Evolutionary conservation across 495 filamentous ascomycete species (phyloP).

Genomic region (Lasiosphaeria hispida): DNA sequence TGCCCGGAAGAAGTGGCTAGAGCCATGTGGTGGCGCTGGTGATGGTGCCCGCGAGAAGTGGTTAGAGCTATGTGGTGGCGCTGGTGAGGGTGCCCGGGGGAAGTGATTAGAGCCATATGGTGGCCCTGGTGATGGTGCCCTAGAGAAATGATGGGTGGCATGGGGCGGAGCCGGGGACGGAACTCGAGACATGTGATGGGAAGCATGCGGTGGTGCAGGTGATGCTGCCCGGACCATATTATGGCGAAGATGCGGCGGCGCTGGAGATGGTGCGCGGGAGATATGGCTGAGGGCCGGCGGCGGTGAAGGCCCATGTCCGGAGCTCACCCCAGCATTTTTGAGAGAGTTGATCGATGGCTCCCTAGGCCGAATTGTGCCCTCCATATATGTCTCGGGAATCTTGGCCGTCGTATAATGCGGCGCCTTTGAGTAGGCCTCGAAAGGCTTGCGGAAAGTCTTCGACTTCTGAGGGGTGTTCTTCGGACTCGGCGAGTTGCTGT

Average conservation of each 20-base stretch:
- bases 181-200: slow-evolving; percentile 3
- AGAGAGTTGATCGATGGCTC: slow-evolving; percentile 33
- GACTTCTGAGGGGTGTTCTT: slow-evolving; percentile 54
- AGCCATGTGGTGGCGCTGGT: slow-evolving; percentile 36
- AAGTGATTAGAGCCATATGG: slow-evolving; percentile 5
- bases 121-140: slow-evolving; percentile 59
- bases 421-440: slow-evolving; percentile 62
- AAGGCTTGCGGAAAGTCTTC: slow-evolving; percentile 68
- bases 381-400: slow-evolving; percentile 47
- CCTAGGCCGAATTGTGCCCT: slow-evolving; percentile 33
- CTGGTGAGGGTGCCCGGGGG: slow-evolving; percentile 15
- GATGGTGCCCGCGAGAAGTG: slow-evolving; percentile 17
- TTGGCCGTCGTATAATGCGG: slow-evolving; percentile 54
- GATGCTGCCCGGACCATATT: slow-evolving; percentile 19
- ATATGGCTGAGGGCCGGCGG: slow-evolving; percentile 1
- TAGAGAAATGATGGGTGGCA: slow-evolving; percentile 40
- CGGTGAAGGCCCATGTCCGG: not conserved
- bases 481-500: slow-evolving; percentile 49
- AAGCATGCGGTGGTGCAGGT: slow-evolving; percentile 16
- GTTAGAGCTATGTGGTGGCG: not conserved
- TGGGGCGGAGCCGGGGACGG: slow-evolving; percentile 30
- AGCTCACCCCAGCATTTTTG: not conserved
- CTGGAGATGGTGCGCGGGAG: slow-evolving; percentile 3
- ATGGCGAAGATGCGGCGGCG: not conserved
- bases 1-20: slow-evolving; percentile 22